Percentiles rank a stretch among this genome's conserved stretches.
phyloP scores from a whole-genome alignment of 2,329 filamentous ascomycete genomes.

The Diaporthe citrichinensis region DNA sequence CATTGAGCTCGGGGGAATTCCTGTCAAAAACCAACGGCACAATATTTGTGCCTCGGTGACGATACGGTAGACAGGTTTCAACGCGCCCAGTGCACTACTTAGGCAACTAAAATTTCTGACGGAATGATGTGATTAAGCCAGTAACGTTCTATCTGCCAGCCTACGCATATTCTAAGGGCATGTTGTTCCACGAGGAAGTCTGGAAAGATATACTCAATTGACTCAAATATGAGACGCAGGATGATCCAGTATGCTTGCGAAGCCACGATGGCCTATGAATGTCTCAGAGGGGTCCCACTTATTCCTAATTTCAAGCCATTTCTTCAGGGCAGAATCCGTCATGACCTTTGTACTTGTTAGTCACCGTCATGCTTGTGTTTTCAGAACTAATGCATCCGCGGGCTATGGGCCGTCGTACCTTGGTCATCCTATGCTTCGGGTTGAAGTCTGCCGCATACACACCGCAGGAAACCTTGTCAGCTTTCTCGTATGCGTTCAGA shows the following conservation, averaged over 20 bases:
- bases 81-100: background rate
- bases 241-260: background rate
- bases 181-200: background rate
- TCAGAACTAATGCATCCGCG: background rate
- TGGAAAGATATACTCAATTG: no score
- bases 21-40: background rate
- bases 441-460: background rate
- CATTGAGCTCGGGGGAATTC: accelerated
- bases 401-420: background rate
- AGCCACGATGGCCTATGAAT: background rate
- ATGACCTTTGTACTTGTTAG: background rate
- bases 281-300: background rate
- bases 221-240: background rate
- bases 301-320: background rate
- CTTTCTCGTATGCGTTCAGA: background rate
- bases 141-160: background rate
- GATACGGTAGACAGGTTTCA: background rate
- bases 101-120: background rate
- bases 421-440: background rate
- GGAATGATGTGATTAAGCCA: background rate
- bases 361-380: no score
- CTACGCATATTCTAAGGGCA: background rate
- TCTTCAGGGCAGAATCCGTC: background rate
- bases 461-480: background rate
- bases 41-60: accelerated